Base-by-base conservation (phyloP, 495 filamentous ascomycete genomes). In the Monascus purpureus region DNA sequence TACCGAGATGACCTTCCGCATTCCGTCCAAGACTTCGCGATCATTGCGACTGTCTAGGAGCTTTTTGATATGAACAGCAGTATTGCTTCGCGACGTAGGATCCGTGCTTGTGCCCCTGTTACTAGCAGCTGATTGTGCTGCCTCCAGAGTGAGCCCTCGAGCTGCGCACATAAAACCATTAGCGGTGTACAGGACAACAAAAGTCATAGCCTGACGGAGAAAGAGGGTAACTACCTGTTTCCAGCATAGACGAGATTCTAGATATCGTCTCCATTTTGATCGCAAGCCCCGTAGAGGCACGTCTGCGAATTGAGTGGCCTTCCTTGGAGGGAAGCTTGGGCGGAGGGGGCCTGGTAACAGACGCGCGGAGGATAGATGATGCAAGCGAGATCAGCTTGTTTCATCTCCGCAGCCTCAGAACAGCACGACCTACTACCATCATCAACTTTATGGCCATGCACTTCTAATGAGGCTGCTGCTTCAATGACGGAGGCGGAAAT, bases 81-180 rank as follows among this genome's bases (percentile, higher is more conserved):
- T 65, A 16, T 72, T 41, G 17, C 59, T 57, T 6, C 60, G 57
- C 8, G 59, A 62, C 0, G 63, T 50, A 31, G 52, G 45, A n/a
- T 57, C 49, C n/a, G 53, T 39, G 22, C 50, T 58, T 20, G 61
- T 47, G 28, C 49, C 53, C 34, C 63, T 45, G 29, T 49, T 58
- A 31, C 56, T 56, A n/a, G 65, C 50, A 14, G 84, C 82, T 28
- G 80, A 78, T 58, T 82, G 79, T 42, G 90, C 88, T 31, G 90
- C 92, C 67, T 97, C 90, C 48, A 97, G 74, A 25, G 90, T 97
- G 47, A 97, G 75, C 54, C 96, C 90, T 50, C 90, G 75, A 52
- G 90, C 90, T 85, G 65, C 45, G 31, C 43, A 45, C 47, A 42
- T 39, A 46, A 32, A 36, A 32, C 31, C 31, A 28, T 17, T 37